Base-by-base conservation (phyloP, 2,329 filamentous ascomycete genomes). In the Fusarium armeniacum region DNA sequence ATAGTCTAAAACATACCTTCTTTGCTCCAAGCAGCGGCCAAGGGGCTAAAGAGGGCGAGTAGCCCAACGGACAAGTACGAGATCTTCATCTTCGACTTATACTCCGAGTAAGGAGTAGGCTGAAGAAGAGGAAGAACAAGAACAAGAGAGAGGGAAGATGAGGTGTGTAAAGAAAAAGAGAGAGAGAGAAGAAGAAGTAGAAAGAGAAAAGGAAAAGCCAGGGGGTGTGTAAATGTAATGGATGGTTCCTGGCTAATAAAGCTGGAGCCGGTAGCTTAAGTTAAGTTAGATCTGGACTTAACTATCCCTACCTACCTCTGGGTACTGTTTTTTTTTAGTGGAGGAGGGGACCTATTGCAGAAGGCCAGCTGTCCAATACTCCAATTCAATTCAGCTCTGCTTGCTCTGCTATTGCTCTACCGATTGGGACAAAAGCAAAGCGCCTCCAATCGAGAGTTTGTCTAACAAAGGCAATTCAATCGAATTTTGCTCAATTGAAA, bases 11-110 rank as follows among this genome's bases (percentile, higher is more conserved):
- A 79, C 84, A 73, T 81, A 92, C 93, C 93, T 86, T 97, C 93
- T 81, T 96, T 96, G 60, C 89, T 89, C 93, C 94, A 97, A 47
- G 93, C 93, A 51, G 89, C 87, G 63, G 87, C 87, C 67, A 94
- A 81, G 40, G 89, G 85, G 64, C 87, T 87, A 71, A 93, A 81
- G 73, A 91, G 81, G 82, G 89, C 88, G 79, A 93, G 81, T 64
- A 95, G 86, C 79, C 92, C 85, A 72, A 95, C 76, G 55, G 91
- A 86, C 74, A 92, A 82, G 73, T 90, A 82, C 62, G 88, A 84
- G 74, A 89, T 82, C 86, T 87, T 94, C 93, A 97, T 97, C 73
- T 82, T 89, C 76, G 28, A 52, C 61, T 65, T 51, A 9, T 51
- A 51, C 49, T 51, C 49, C 53, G 20, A 30, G n/a, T 5, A 22